These are phyloP conservation scores for Hordeum marinum DNA, from an alignment of 176 grass and related monocot genomes.

Conservation along the genomic window DNA sequence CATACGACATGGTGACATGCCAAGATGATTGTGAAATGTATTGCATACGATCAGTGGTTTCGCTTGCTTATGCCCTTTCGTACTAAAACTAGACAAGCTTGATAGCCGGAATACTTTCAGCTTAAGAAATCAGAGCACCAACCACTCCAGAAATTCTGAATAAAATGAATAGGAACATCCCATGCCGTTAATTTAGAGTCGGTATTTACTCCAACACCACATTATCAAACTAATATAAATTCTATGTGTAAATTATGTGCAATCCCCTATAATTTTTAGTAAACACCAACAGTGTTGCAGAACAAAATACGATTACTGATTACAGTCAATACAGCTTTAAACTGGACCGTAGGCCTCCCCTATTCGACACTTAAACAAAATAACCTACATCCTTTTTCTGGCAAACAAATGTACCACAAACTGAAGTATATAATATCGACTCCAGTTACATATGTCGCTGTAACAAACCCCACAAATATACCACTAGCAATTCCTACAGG, in stretches of 20 bases:
- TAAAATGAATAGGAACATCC: neutral
- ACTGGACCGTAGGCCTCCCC: neutral
- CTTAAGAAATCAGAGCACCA: neutral
- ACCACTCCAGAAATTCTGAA: neutral
- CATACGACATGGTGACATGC: neutral
- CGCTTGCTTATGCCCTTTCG: neutral
- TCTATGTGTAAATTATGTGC: neutral
- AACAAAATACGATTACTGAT: neutral
- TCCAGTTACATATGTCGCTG: neutral
- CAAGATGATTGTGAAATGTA: neutral
- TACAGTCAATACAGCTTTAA: conserved; percentile 5
- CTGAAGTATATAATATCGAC: neutral
- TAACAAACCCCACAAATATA: neutral
- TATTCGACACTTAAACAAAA: neutral
- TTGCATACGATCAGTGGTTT: neutral
- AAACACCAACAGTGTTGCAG: neutral
- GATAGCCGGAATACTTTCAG: neutral
- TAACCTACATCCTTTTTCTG: neutral
- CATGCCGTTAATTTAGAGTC: neutral
- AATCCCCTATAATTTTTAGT: neutral
- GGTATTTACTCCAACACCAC: neutral
- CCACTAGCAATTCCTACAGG: neutral
- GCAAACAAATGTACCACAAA: neutral
- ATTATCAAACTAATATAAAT: neutral
- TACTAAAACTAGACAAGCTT: neutral